Base-by-base conservation (phyloP, 2,329 filamentous ascomycete species). In the Alternaria sp. region DNA sequence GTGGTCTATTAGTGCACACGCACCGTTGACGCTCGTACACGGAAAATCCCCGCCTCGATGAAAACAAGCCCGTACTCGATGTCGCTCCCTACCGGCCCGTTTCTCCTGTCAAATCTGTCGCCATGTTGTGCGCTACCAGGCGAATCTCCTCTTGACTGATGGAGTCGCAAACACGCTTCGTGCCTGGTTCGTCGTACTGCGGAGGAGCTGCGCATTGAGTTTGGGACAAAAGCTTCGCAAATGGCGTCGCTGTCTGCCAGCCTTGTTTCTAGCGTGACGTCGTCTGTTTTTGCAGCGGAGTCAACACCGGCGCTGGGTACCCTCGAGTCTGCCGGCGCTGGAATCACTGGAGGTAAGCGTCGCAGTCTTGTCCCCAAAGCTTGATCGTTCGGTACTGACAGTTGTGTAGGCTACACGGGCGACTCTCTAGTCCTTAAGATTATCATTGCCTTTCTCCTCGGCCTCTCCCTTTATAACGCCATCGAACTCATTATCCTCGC, bases 401-500 rank as follows among this genome's bases (percentile, higher is more conserved):
- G 30, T 40, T 20, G n/a, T 45, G 27, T 34, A 76, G 74, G 74
- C 16, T 77, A 77, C 51, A 76, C 70, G 1, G 74, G 74, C 52
- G 57, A 75, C 50, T 75, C 74, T 2, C 66, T 76, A 8, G 57
- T 61, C 27, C 65, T 76, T 8, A 70, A 74, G 28, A 73, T 67
- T 12, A 75, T 76, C 50, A 74, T 76, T 20, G 70, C 71, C 78
- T 84, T 77, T 34, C 63, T 78, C 20, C 64, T 76, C 14, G 74
- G 74, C 10, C 67, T 79, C 5, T 54, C 76, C 0, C 65, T 80
- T 11, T 82, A 81, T 63, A 81, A 81, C 55, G 74, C 78, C 14
- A 63, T 83, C 16, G 83, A 85, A 64, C 74, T 85, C 22, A 75
- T 83, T 30, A 71, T 83, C 34, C 75, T 84, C 50, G 79, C 83